Conservation (phyloP, 148 eudicot species). For the Rhododendron molle region DNA sequence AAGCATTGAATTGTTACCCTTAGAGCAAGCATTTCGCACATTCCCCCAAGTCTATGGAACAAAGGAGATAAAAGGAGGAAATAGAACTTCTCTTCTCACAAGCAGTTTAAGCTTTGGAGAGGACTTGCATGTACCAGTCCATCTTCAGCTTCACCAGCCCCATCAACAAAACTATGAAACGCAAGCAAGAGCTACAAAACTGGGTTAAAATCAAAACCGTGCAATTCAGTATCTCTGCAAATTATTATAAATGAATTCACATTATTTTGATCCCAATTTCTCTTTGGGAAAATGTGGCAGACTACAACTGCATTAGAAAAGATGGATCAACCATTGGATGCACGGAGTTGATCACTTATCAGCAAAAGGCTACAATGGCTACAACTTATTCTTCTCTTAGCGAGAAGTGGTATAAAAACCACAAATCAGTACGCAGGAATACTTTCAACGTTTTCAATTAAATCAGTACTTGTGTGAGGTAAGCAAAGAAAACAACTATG, state of each 20-base stretch:
- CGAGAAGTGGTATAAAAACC: slow-evolving; percentile 26
- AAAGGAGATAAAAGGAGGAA: slow-evolving; percentile 24
- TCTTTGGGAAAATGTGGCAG: slow-evolving; percentile 33
- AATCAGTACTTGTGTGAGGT: slow-evolving; percentile 18
- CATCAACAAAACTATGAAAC: slow-evolving; percentile 18
- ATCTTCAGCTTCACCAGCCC: slow-evolving; percentile 41
- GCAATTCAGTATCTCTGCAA: not conserved
- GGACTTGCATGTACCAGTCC: slow-evolving; percentile 26
- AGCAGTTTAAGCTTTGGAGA: slow-evolving; percentile 26
- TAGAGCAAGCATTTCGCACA: not conserved
- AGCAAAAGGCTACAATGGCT: slow-evolving; percentile 18
- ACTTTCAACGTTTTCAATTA: slow-evolving; percentile 13
- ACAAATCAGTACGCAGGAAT: slow-evolving; percentile 11
- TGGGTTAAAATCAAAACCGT: too few relatives aligned
- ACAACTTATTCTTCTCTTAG: slow-evolving; percentile 20
- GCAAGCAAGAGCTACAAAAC: slow-evolving; percentile 3
- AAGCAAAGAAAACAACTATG: slow-evolving; percentile 9
- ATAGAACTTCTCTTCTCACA: slow-evolving; percentile 5
- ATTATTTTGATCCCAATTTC: slow-evolving; percentile 14
- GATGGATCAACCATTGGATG: slow-evolving; percentile 12
- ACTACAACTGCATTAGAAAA: slow-evolving; percentile 42
- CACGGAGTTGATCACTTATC: slow-evolving; percentile 1
- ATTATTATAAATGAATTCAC: not conserved
- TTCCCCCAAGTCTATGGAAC: slow-evolving; percentile 37
- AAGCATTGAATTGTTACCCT: not conserved